These are phyloP conservation scores for Candida insectalens DNA, from an alignment of 805 yeast species.

Conservation along the genomic window DNA sequence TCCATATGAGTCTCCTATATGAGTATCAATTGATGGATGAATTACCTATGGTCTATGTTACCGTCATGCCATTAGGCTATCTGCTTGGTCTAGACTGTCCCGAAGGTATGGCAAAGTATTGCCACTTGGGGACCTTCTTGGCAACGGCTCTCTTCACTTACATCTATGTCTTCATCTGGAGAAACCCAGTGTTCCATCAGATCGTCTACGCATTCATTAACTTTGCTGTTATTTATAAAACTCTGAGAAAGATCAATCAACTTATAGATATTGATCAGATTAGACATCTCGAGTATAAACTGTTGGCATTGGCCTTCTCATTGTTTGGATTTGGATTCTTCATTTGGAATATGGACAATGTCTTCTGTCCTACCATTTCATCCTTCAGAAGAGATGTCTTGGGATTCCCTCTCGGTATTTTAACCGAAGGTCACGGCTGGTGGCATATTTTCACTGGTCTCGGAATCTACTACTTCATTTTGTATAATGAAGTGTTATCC, in stretches of 20 bases:
- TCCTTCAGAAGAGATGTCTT: conserved; percentile 42
- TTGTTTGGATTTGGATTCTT: conserved; percentile 65
- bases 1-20: conserved; percentile 91
- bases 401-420: conserved; percentile 79
- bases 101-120: conserved; percentile 6
- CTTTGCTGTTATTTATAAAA: conserved; percentile 56
- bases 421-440: conserved; percentile 94
- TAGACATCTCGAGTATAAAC: conserved; percentile 16
- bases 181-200: conserved; percentile 86
- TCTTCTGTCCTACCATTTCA: conserved; percentile 56
- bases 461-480: conserved; percentile 80
- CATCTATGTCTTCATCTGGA: conserved; percentile 55
- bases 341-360: conserved; percentile 85
- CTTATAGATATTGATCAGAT: conserved; percentile 13
- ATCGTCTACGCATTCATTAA: conserved; percentile 74
- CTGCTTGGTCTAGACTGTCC: conserved; percentile 23
- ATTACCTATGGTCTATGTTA: conserved; percentile 96
- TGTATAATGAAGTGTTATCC: conserved; percentile 68
- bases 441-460: conserved; percentile 87
- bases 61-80: conserved; percentile 73
- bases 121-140: conserved; percentile 21
- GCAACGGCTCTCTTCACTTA: conserved; percentile 42
- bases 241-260: conserved; percentile 23
- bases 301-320: conserved; percentile 21
- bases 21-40: conserved; percentile 90